Base-by-base conservation (phyloP, 257 asterid genomes). In the Nicotiana noctiflora region DNA sequence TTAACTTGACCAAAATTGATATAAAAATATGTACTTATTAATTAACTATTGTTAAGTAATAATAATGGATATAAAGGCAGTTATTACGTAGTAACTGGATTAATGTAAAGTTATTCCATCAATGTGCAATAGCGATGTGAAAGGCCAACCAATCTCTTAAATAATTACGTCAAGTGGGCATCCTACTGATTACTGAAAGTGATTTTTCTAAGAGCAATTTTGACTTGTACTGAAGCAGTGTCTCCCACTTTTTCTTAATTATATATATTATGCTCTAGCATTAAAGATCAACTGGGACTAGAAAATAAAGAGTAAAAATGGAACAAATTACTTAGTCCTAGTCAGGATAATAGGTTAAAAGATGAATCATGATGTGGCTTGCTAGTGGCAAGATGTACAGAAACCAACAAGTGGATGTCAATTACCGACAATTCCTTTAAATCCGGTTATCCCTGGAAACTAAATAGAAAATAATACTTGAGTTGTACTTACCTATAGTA, bases 341-440 rank as follows among this genome's bases (percentile, higher is more conserved):
- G 64, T 11, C 51, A 12, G 60, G 31, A 49, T 34, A 31, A 61
- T 44, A 19, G 25, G 18, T 46, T 9, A 18, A 77, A 2, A 2
- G n/a, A 67, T 78, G 31, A 76, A 68, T 29, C 0, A 60, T 51
- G 55, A 17, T 31, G 83, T 49, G 64, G 59, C 70, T 76, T 59
- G 59, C 79, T 84, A 80, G 56, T 77, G 61, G 83, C 75, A 79
- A 75, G 76, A 84, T 83, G 82, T 68, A 82, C 77, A 72, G 44
- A 12, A 81, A 75, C 63, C 70, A 80, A 76, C 65, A 19, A 59
- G 90, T 56, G 86, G 78, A 75, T 60, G 51, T 37, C 82, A 53
- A 61, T 82, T 81, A 72, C 83, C 85, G 90, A 84, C 84, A 79
- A 29, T 79, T 86, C 82, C 82, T 63, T 70, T 70, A 78, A 55